A percentile compares a stretch with the other conserved stretches of the same genome.
Conservation (phyloP, 805 yeast genomes). For the Monosporozyma solicola region DNA sequence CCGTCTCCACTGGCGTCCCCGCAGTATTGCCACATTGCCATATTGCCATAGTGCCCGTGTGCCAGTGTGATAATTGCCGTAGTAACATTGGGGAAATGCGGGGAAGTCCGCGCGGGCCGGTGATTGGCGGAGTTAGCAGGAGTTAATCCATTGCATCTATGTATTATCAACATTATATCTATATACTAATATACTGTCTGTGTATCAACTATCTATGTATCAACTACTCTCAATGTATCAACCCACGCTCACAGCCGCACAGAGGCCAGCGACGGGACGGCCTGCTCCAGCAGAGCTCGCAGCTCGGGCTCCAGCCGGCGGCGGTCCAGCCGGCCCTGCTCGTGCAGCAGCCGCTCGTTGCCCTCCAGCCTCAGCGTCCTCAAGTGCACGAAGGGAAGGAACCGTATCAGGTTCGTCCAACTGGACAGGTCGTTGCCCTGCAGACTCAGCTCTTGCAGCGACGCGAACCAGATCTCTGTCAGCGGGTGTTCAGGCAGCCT, state of each 20-base stretch:
- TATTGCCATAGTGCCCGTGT: no score
- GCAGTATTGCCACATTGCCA: no score
- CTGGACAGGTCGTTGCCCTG: slow-evolving; percentile 11
- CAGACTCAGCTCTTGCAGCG: slow-evolving; percentile 12
- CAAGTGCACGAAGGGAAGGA: slow-evolving; percentile 8
- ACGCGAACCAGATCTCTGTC: slow-evolving; percentile 6
- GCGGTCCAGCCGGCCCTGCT: background rate
- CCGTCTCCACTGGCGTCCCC: no score
- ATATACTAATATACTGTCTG: no score
- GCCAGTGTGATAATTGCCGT: no score
- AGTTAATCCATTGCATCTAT: no score
- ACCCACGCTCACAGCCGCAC: background rate
- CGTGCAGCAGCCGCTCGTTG: background rate
- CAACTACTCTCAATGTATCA: no score
- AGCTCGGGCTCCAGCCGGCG: background rate
- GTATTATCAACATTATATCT: no score
- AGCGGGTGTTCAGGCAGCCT: slow-evolving; percentile 4
- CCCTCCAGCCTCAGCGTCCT: background rate
- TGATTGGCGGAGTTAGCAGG: no score
- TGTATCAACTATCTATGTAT: no score
- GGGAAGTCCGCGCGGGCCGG: no score
- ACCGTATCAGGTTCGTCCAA: slow-evolving; percentile 8
- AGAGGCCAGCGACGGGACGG: background rate
- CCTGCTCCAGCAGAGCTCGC: background rate
- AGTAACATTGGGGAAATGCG: no score